Evolutionary conservation across 139 green algal genomes (phyloP), one percentile per base, ranked within the genome.

Genomic region (Chlamydomonas schloesseri): DNA sequence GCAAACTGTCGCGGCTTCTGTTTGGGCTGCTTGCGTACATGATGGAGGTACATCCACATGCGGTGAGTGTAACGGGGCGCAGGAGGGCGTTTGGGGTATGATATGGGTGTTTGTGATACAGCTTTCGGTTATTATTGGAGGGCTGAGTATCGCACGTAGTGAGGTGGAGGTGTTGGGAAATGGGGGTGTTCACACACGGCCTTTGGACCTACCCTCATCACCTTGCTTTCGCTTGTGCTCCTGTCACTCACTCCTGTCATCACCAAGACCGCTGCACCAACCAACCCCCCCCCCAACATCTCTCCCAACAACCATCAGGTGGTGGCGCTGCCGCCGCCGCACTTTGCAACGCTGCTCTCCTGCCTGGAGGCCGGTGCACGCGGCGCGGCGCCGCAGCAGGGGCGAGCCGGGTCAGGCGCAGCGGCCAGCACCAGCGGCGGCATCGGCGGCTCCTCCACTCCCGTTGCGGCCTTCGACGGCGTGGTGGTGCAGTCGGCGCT

Each of bases 11-110:
- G n/a, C 81, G 86, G 55, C 73, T 93, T 33, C 98, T 96, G 86
- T 98, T 98, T 73, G 67, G 62, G 28, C 88, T 98, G 82, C 86
- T 98, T 53, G 87, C 92, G 3, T 90, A 97, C 88, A 94, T 98
- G 94, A 73, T 96, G 71, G 96, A 98, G 88, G 94, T 91, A 58
- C 88, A 97, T 88, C 87, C 96, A 1, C 88, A 91, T 3, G 81
- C 80, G 21, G 88, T 84, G 64, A 29, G 77, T 2, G 26, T 15
- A 31, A 34, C 36, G 69, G 31, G 69, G 34, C 42, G 5, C 8
- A 8, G 42, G 8, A 50, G 8, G 42, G 42, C 42, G 42, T 5
- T 50, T 13, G 42, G 42, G 42, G 42, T 50, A n/a, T n/a, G n/a
- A n/a, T n/a, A n/a, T n/a, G n/a, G n/a, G n/a, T n/a, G n/a, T n/a